phyloP scores from a whole-genome alignment of 495 filamentous ascomycete genomes.

The Evernia prunastri region DNA sequence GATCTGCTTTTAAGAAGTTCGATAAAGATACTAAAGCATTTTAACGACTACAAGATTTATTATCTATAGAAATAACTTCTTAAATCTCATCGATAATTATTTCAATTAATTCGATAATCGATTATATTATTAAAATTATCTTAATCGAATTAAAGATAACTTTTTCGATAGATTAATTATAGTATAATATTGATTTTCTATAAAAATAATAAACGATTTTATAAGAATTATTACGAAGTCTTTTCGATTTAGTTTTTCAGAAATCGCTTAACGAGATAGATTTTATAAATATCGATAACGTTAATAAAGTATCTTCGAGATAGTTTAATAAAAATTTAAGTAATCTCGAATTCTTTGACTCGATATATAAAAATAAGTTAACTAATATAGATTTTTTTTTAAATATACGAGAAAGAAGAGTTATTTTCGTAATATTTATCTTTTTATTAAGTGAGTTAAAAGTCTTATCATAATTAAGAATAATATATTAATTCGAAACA shows the following conservation, averaged over 20 bases:
- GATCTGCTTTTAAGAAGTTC: no score
- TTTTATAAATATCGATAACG: no score
- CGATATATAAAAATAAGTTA: not conserved
- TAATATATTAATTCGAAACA: not conserved
- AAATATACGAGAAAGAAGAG: constrained; percentile 8
- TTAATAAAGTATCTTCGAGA: no score
- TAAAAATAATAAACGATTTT: not conserved
- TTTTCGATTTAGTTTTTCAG: not conserved
- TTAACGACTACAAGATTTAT: no score
- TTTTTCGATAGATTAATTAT: not conserved
- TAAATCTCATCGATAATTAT: no score
- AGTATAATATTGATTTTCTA: not conserved
- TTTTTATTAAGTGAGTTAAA: constrained; percentile 10
- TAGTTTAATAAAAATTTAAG: not conserved
- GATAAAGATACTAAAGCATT: no score
- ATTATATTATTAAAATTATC: no score
- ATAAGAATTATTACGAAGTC: not conserved
- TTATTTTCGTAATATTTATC: constrained; percentile 10
- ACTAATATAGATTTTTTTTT: not conserved
- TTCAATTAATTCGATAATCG: no score
- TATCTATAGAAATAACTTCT: no score
- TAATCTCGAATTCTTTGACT: constrained; percentile 5
- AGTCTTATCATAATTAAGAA: constrained; percentile 7
- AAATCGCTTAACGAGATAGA: not conserved
- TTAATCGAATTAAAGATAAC: no score